Percentiles rank a stretch among this genome's conserved stretches.
phyloP scores from a whole-genome alignment of 2,329 filamentous ascomycete genomes.

The Lithohypha guttulata region DNA sequence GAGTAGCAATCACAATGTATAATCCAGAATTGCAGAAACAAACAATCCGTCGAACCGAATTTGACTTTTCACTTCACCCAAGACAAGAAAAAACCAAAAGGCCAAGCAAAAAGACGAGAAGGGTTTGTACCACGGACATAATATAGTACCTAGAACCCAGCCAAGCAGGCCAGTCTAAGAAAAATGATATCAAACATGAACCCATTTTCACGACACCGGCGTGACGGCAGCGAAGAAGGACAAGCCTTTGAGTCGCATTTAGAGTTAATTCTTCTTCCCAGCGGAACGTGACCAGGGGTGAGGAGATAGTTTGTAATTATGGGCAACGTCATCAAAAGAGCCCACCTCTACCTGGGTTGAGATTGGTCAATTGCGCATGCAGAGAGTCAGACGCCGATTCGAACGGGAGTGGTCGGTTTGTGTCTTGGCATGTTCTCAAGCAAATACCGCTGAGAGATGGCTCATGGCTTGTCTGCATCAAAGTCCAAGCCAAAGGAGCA shows the following conservation, averaged over 20 bases:
- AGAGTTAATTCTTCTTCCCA: neutral
- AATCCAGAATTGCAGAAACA: neutral
- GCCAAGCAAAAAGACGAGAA: slow-evolving; percentile 1
- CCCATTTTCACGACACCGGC: neutral
- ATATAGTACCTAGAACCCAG: neutral
- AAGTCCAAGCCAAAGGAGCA: too few species aligned
- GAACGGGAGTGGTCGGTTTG: too few species aligned
- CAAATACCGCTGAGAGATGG: too few species aligned
- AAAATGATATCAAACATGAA: neutral
- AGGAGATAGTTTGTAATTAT: too few species aligned
- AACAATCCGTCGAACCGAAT: neutral
- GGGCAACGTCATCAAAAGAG: too few species aligned
- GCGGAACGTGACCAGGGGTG: neutral
- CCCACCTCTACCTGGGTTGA: too few species aligned
- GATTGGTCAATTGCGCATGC: too few species aligned
- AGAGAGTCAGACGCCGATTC: too few species aligned
- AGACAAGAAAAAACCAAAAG: slow-evolving; percentile 4
- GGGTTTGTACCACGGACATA: too few species aligned
- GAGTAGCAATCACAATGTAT: neutral
- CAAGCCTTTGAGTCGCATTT: slow-evolving; percentile 6
- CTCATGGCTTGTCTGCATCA: too few species aligned
- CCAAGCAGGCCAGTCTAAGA: slow-evolving; percentile 1
- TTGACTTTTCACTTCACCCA: neutral
- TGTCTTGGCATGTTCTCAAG: too few species aligned
- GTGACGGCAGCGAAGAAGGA: slow-evolving; percentile 2